Evolutionary conservation across 2,329 filamentous ascomycete genomes (phyloP).

Genomic region (Clonostachys sp.): DNA sequence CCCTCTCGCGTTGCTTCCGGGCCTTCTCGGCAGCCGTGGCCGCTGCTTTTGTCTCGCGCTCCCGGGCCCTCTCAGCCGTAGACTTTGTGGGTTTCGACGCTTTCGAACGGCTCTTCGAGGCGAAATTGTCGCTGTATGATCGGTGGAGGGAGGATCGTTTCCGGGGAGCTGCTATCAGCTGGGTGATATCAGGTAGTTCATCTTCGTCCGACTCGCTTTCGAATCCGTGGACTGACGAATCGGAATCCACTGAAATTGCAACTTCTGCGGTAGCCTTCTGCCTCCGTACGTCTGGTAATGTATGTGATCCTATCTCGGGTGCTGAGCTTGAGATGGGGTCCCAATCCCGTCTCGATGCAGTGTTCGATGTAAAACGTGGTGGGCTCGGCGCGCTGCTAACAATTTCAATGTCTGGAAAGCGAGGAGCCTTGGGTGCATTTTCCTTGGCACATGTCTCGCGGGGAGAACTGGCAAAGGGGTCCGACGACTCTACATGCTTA

Average conservation of each 20-base stretch:
- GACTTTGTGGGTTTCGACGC: conserved; percentile 17
- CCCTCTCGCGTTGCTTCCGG: conserved; percentile 50
- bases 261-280: too few species aligned
- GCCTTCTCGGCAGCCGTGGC: conserved; percentile 51
- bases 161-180: conserved; percentile 21
- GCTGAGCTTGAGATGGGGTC: conserved; percentile 48
- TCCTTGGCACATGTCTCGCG: not conserved
- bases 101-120: conserved; percentile 8
- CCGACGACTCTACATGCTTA: not conserved
- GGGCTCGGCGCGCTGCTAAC: not conserved
- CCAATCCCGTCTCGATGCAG: not conserved
- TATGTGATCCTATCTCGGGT: conserved; percentile 27
- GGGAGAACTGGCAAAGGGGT: conserved; percentile 5
- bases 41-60: conserved; percentile 38
- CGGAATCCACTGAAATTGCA: too few species aligned
- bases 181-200: conserved; percentile 41
- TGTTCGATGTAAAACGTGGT: not conserved
- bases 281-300: conserved; percentile 1
- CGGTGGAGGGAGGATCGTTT: conserved; percentile 15
- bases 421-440: not conserved
- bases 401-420: not conserved
- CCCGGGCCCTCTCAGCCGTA: conserved; percentile 27
- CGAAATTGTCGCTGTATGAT: conserved; percentile 21
- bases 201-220: conserved; percentile 12
- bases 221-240: too few species aligned